A percentile compares a stretch with the other conserved stretches of the same genome.
Evolutionary conservation across 495 filamentous ascomycete genomes (phyloP).

Genomic region (Penicillium verhagenii): DNA sequence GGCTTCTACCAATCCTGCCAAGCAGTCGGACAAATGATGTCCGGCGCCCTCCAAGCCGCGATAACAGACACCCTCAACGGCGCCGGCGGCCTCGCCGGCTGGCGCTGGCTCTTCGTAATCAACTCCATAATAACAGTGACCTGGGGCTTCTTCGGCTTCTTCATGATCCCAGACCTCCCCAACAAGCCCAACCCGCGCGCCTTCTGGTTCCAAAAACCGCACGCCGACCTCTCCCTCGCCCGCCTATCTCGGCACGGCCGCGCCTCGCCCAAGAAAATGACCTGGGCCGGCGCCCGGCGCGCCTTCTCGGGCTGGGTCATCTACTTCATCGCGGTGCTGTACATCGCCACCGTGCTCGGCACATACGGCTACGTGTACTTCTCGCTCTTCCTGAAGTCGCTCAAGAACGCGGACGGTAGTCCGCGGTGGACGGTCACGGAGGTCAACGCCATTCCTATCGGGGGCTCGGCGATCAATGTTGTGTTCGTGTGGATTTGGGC

Average conservation of each 20-base stretch:
- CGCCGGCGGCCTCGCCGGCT: constrained; percentile 56
- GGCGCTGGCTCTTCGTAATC: constrained; percentile 67
- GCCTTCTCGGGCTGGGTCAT: constrained; percentile 33
- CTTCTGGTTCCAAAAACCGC: constrained; percentile 31
- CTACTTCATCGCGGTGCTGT: constrained; percentile 29
- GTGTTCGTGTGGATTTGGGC: constrained; percentile 38
- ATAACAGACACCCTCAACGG: constrained; percentile 51
- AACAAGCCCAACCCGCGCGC: constrained; percentile 32
- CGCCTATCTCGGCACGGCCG: constrained; percentile 31
- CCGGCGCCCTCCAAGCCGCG: constrained; percentile 33
- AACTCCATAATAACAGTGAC: constrained; percentile 49
- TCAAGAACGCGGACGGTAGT: constrained; percentile 27
- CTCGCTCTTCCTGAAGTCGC: constrained; percentile 28
- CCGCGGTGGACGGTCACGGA: constrained; percentile 23
- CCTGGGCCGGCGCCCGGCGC: constrained; percentile 26
- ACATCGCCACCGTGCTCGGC: constrained; percentile 30
- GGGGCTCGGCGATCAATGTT: constrained; percentile 33
- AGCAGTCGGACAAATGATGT: constrained; percentile 35
- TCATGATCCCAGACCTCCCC: constrained; percentile 55
- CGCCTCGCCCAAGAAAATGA: constrained; percentile 32
- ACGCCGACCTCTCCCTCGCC: constrained; percentile 29
- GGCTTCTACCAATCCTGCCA: constrained; percentile 41
- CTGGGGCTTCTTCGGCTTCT: constrained; percentile 58
- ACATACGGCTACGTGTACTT: constrained; percentile 36
- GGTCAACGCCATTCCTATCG: constrained; percentile 34